phyloP scores from a whole-genome alignment of 768 basidiomycete genomes.

The Mycena vulgaris region DNA sequence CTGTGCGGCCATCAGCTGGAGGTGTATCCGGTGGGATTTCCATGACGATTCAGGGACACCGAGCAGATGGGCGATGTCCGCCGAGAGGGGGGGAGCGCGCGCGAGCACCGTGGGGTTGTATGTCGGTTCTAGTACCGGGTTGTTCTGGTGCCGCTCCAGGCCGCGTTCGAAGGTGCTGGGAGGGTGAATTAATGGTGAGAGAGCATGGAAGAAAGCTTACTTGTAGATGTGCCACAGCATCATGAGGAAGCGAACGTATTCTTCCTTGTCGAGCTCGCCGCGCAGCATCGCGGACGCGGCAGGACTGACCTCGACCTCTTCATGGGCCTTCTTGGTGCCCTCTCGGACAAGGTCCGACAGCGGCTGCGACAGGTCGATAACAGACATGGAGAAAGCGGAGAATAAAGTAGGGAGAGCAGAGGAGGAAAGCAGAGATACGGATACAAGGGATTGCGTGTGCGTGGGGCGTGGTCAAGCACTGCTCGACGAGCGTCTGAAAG shows the following conservation, averaged over 20 bases:
- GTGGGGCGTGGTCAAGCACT: slow-evolving; percentile 24
- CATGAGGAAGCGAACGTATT: slow-evolving; percentile 81
- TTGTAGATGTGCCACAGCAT: slow-evolving; percentile 87
- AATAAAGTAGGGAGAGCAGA: background rate
- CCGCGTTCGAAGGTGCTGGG: slow-evolving; percentile 69
- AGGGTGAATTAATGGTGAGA: background rate
- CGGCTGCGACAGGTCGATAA: slow-evolving; percentile 58
- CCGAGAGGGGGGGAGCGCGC: slow-evolving; percentile 70
- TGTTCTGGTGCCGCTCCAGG: slow-evolving; percentile 71
- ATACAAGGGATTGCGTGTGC: slow-evolving; percentile 19
- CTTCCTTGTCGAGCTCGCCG: slow-evolving; percentile 72
- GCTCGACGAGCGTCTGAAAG: slow-evolving; percentile 10
- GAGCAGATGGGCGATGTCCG: slow-evolving; percentile 78
- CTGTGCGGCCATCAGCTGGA: slow-evolving; percentile 57
- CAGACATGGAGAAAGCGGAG: slow-evolving; percentile 45
- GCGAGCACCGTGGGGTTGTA: slow-evolving; percentile 81
- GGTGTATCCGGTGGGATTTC: slow-evolving; percentile 70
- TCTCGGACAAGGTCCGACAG: slow-evolving; percentile 65
- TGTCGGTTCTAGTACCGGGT: slow-evolving; percentile 75
- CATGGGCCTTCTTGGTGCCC: slow-evolving; percentile 68
- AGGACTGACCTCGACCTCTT: slow-evolving; percentile 68
- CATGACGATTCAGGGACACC: slow-evolving; percentile 66
- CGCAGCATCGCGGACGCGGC: slow-evolving; percentile 71
- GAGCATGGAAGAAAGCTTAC: slow-evolving; percentile 58
- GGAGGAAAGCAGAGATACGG: background rate